Percentiles rank a stretch among this genome's conserved stretches.
Conservation (phyloP, 495 filamentous ascomycete genomes). For the Aspergillus bertholletiae region DNA sequence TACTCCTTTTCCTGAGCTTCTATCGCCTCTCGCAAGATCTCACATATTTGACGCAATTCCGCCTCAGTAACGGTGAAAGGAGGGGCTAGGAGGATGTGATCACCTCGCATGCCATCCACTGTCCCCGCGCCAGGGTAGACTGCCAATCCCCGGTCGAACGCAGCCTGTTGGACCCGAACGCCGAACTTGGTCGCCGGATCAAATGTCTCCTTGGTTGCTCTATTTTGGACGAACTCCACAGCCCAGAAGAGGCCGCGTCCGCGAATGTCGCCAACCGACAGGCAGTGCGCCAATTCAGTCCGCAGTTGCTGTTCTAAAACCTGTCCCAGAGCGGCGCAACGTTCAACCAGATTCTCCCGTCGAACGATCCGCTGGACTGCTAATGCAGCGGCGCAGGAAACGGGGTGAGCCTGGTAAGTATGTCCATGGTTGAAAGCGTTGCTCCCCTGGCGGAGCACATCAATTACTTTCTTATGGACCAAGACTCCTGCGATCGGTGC, state of each 20-base stretch:
- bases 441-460: slow-evolving; percentile 27
- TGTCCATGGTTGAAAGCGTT: slow-evolving; percentile 54
- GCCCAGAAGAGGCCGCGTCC: slow-evolving; percentile 63
- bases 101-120: slow-evolving; percentile 62
- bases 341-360: slow-evolving; percentile 50
- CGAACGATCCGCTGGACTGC: slow-evolving; percentile 57
- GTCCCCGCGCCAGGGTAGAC: slow-evolving; percentile 41
- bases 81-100: slow-evolving; percentile 73
- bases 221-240: slow-evolving; percentile 55
- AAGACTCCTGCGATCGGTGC: slow-evolving; percentile 36
- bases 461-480: slow-evolving; percentile 28
- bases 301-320: slow-evolving; percentile 45
- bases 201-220: slow-evolving; percentile 44
- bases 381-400: slow-evolving; percentile 56
- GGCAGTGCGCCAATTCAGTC: slow-evolving; percentile 40
- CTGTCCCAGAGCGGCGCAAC: slow-evolving; percentile 48
- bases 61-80: slow-evolving; percentile 63
- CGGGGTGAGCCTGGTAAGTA: slow-evolving; percentile 60
- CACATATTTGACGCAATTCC: slow-evolving; percentile 25
- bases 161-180: neutral
- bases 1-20: neutral
- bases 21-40: neutral
- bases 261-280: slow-evolving; percentile 61
- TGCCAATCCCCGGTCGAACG: neutral
- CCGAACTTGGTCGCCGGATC: neutral